Evolutionary conservation across 495 filamentous ascomycete species (phyloP).

Genomic region (Bryoglossum gracile): DNA sequence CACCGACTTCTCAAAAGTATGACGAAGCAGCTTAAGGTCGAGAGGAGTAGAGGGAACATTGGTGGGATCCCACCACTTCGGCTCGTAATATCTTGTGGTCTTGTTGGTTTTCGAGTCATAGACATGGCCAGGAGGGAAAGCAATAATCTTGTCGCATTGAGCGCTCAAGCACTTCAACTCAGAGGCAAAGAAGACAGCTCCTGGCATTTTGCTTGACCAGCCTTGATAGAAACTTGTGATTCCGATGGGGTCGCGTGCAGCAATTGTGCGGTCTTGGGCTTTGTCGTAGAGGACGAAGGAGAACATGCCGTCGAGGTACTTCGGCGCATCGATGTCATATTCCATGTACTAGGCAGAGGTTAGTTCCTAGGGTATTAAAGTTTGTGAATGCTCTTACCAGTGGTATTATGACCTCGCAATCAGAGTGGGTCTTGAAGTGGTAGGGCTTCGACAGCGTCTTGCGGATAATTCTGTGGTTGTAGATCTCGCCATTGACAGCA

Average conservation of each 20-base stretch:
- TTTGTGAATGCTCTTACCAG: constrained; percentile 52
- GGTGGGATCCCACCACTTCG: constrained; percentile 82
- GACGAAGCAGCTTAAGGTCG: constrained; percentile 72
- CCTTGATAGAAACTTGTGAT: constrained; percentile 97
- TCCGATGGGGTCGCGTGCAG: constrained; percentile 93
- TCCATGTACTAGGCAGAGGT: constrained; percentile 67
- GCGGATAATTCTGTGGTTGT: constrained; percentile 92
- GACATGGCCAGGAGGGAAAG: constrained; percentile 91
- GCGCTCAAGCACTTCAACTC: constrained; percentile 91
- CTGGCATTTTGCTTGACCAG: constrained; percentile 73
- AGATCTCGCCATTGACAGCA: constrained; percentile 99
- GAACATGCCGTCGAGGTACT: constrained; percentile 98
- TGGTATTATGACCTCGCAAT: constrained; percentile 97
- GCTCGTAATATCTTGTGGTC: constrained; percentile 80
- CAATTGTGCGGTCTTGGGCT: constrained; percentile 79
- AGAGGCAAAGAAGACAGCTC: constrained; percentile 88
- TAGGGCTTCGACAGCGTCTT: constrained; percentile 74
- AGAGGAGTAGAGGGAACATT: constrained; percentile 70
- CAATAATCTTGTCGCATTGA: constrained; percentile 89
- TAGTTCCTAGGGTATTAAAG: constrained; percentile 17
- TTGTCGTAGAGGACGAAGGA: constrained; percentile 97
- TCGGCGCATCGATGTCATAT: constrained; percentile 86
- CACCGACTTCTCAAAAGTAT: constrained; percentile 81
- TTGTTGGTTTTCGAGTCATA: constrained; percentile 85
- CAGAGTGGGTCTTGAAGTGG: constrained; percentile 94